These are phyloP conservation scores for Ormosia emarginata DNA, from an alignment of 306 rosid species.

Conservation along the genomic window DNA sequence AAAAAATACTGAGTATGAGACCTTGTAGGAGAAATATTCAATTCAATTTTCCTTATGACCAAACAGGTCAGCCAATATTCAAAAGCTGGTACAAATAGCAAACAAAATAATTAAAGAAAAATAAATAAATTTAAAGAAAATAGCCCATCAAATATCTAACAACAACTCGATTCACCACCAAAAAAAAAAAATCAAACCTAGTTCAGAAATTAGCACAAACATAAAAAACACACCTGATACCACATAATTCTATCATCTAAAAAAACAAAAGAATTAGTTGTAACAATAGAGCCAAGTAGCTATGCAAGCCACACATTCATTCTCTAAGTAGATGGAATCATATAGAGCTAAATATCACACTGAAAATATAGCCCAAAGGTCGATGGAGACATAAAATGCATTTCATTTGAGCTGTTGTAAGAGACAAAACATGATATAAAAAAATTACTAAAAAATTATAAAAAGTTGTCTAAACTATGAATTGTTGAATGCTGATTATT, in stretches of 20 bases:
- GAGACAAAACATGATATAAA: not conserved
- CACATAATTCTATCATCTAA: not conserved
- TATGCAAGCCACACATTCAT: too few species aligned
- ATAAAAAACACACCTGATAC: not conserved
- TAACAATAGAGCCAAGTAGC: too few species aligned
- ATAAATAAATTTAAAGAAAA: not conserved
- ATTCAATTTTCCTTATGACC: not conserved
- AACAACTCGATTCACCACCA: slow-evolving; percentile 12
- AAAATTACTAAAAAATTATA: not conserved
- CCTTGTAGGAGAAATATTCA: not conserved
- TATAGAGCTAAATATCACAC: slow-evolving; percentile 4
- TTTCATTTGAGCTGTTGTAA: not conserved
- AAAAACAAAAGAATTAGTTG: not conserved
- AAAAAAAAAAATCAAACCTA: not conserved
- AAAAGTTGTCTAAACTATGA: not conserved
- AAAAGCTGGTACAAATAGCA: not conserved
- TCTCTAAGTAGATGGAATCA: not conserved
- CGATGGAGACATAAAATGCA: not conserved
- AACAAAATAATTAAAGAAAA: not conserved
- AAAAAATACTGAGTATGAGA: slow-evolving; percentile 3
- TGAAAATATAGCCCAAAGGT: not conserved
- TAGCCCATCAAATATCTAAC: not conserved
- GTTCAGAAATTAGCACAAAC: not conserved
- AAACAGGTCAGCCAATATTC: not conserved
- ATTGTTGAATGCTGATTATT: not conserved